Percentiles rank a stretch among this genome's conserved stretches.
These are phyloP conservation scores for Candida saitoana DNA, from an alignment of 805 yeast species.

Conservation along the genomic window DNA sequence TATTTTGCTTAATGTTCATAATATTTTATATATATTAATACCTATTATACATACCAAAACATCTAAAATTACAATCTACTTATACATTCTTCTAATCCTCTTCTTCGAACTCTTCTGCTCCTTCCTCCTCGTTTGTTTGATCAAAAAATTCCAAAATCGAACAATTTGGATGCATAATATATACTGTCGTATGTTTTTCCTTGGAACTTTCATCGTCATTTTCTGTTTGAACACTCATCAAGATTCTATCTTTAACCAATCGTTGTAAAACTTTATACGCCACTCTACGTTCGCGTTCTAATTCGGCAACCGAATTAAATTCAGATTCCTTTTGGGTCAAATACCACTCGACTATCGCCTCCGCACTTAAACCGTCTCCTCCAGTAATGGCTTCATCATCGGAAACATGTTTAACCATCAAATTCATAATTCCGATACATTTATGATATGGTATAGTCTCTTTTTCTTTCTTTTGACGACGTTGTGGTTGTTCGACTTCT, in stretches of 20 bases:
- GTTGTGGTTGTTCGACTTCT: constrained; percentile 11
- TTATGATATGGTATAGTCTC: constrained; percentile 75
- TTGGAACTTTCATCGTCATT: constrained; percentile 19
- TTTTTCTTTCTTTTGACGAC: constrained; percentile 16
- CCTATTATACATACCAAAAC: not conserved
- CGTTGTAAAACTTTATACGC: constrained; percentile 78
- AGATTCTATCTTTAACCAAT: constrained; percentile 77
- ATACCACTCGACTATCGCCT: constrained; percentile 76
- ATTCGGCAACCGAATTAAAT: constrained; percentile 64
- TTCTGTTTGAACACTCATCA: constrained; percentile 50
- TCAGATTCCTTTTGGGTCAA: constrained; percentile 68
- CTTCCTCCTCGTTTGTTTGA: constrained; percentile 24
- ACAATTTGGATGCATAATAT: constrained; percentile 72
- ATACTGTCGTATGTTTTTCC: constrained; percentile 27
- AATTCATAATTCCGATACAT: constrained; percentile 78
- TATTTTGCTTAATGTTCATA: no score
- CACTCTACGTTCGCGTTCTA: constrained; percentile 63
- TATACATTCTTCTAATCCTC: not conserved
- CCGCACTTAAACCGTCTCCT: constrained; percentile 62
- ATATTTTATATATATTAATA: no score
- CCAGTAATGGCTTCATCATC: constrained; percentile 48
- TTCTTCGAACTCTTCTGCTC: constrained; percentile 11
- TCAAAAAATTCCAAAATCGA: constrained; percentile 67
- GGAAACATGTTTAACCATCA: constrained; percentile 62
- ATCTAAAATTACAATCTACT: not conserved